A percentile compares a stretch with the other conserved stretches of the same genome.
phyloP scores from a whole-genome alignment of 139 green algal genomes.

The Volvox reticuliferus region DNA sequence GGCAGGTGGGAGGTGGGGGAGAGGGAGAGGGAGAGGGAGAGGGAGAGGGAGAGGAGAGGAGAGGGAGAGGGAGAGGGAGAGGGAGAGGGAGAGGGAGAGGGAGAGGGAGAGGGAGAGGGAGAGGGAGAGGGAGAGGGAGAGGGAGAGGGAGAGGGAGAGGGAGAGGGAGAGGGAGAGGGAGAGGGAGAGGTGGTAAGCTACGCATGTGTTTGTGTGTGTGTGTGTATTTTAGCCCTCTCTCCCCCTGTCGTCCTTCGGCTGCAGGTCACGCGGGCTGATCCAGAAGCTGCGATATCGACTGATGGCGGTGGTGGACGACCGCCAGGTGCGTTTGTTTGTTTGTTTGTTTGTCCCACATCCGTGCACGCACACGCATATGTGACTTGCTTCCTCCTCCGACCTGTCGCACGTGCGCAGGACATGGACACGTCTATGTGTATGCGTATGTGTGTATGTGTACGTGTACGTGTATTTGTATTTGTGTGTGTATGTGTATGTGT shows the following conservation, averaged over 20 bases:
- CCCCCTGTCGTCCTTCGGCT: neutral
- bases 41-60: neutral
- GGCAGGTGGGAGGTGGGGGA: constrained; percentile 35
- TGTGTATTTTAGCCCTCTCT: neutral
- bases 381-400: constrained; percentile 67
- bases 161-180: neutral
- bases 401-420: constrained; percentile 31
- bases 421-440: too few species aligned
- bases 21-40: neutral
- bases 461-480: too few species aligned
- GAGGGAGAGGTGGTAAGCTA: neutral
- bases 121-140: too few species aligned
- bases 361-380: too few species aligned
- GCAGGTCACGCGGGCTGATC: constrained; percentile 65
- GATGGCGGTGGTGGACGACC: constrained; percentile 65
- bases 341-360: too few species aligned
- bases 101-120: neutral
- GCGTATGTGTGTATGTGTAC: too few species aligned
- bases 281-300: constrained; percentile 69
- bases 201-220: neutral
- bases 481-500: too few species aligned
- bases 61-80: neutral
- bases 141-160: too few species aligned
- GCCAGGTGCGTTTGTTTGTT: constrained; percentile 41
- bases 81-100: too few species aligned